These are phyloP conservation scores for Rhizophora apiculata DNA, from an alignment of 345 rosid genomes.

Conservation along the genomic window DNA sequence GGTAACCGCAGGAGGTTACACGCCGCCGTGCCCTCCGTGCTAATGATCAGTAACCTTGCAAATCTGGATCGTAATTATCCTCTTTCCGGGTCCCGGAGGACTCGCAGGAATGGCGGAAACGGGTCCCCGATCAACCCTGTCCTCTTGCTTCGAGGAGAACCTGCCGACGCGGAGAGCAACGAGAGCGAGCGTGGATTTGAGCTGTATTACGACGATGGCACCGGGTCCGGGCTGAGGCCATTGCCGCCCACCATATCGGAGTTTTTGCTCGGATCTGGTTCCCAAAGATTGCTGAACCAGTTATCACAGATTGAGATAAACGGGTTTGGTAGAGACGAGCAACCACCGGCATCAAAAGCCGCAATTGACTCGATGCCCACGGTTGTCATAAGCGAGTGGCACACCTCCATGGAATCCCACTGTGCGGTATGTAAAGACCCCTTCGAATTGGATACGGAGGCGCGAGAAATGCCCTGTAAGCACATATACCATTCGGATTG, in stretches of 20 bases:
- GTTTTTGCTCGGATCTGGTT: constrained; percentile 82
- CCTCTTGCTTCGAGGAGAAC: constrained; percentile 66
- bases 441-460: constrained; percentile 57
- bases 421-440: constrained; percentile 92
- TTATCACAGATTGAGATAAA: constrained; percentile 72
- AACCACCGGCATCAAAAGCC: constrained; percentile 80
- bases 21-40: constrained; percentile 27
- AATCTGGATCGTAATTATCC: constrained; percentile 1
- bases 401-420: constrained; percentile 50
- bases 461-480: constrained; percentile 92
- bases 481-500: constrained; percentile 89
- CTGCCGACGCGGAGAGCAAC: constrained; percentile 16
- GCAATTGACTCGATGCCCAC: constrained; percentile 81
- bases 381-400: constrained; percentile 41
- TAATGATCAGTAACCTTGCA: constrained; percentile 31
- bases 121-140: constrained; percentile 78
- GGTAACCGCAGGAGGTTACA: constrained; percentile 10
- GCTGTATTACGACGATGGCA: constrained; percentile 82
- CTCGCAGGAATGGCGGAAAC: constrained; percentile 44
- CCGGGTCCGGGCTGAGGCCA: constrained; percentile 68
- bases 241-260: constrained; percentile 79
- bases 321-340: constrained; percentile 47
- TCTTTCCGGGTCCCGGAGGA: constrained; percentile 22
- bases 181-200: constrained; percentile 39
- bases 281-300: constrained; percentile 74